A percentile compares a stretch with the other conserved stretches of the same genome.
Evolutionary conservation across 208 protist species (phyloP).

Genomic region (Acanthamoeba sp.): DNA sequence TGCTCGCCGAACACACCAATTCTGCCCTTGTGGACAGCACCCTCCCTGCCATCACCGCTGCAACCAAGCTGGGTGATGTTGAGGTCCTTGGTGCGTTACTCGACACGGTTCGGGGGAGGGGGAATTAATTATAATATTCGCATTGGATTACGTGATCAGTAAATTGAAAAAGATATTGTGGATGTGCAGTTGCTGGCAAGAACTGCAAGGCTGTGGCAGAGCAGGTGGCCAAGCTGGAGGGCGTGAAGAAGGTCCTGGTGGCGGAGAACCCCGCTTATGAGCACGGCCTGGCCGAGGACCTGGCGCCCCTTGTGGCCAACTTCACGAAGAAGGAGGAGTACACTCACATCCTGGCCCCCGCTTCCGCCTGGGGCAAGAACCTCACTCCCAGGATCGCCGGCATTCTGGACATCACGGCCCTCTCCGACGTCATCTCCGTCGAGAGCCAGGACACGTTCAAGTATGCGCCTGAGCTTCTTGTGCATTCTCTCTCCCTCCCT

Average conservation of each 20-base stretch:
- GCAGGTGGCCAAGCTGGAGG: constrained; percentile 84
- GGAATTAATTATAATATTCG: background rate
- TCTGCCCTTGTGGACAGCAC: constrained; percentile 51
- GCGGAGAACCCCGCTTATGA: constrained; percentile 89
- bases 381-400: constrained; percentile 95
- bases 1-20: constrained; percentile 57
- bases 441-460: constrained; percentile 94
- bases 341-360: constrained; percentile 95
- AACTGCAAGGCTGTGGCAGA: constrained; percentile 54
- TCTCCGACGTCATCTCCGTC: constrained; percentile 95
- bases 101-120: background rate
- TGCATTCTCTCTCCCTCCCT: background rate
- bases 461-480: background rate
- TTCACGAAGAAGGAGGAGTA: constrained; percentile 87
- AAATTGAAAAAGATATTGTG: background rate
- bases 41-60: constrained; percentile 69
- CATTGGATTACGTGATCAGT: background rate
- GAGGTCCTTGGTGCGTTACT: background rate
- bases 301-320: constrained; percentile 86
- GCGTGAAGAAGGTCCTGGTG: constrained; percentile 91
- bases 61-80: constrained; percentile 60
- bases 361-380: constrained; percentile 96
- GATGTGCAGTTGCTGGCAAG: constrained; percentile 52
- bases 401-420: constrained; percentile 92
- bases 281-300: constrained; percentile 92